Percentiles rank a stretch among this genome's conserved stretches.
phyloP scores from a whole-genome alignment of 495 filamentous ascomycete species.

The Trichoderma erinaceum region DNA sequence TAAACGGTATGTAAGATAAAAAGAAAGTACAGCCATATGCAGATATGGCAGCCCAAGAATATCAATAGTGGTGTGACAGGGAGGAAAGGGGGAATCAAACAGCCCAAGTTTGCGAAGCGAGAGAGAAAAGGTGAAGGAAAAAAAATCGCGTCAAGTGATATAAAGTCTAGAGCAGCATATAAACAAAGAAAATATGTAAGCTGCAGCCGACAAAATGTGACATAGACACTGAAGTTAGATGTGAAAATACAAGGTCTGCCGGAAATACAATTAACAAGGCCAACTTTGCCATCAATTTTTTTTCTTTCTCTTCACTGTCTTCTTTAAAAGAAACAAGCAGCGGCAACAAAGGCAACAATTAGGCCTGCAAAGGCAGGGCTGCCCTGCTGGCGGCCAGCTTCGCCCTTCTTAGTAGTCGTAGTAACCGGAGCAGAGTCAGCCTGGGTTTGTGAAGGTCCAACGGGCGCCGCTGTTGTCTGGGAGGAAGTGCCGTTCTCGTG shows the following conservation, averaged over 20 bases:
- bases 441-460: background rate
- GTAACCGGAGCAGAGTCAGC: conserved; percentile 17
- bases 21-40: background rate
- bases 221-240: conserved; percentile 12
- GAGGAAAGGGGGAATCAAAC: background rate
- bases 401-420: conserved; percentile 33
- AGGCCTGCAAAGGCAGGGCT: conserved; percentile 42
- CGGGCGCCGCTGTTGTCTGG: conserved; percentile 8
- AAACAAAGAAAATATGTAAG: conserved; percentile 13
- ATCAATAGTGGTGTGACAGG: conserved; percentile 1
- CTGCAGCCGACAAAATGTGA: conserved; percentile 6
- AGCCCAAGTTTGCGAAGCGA: conserved; percentile 11
- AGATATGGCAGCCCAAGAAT: conserved; percentile 2
- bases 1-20: conserved; percentile 7
- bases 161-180: conserved; percentile 7
- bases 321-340: conserved; percentile 36
- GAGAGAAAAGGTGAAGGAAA: background rate
- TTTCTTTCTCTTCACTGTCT: background rate
- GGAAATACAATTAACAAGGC: background rate
- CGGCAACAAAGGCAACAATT: conserved; percentile 43
- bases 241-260: conserved; percentile 4
- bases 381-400: conserved; percentile 30
- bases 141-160: conserved; percentile 10
- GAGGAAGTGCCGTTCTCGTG: conserved; percentile 27
- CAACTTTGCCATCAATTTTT: background rate